Conservation (phyloP, 2,329 filamentous ascomycete species). For the Diaporthe sp. region DNA sequence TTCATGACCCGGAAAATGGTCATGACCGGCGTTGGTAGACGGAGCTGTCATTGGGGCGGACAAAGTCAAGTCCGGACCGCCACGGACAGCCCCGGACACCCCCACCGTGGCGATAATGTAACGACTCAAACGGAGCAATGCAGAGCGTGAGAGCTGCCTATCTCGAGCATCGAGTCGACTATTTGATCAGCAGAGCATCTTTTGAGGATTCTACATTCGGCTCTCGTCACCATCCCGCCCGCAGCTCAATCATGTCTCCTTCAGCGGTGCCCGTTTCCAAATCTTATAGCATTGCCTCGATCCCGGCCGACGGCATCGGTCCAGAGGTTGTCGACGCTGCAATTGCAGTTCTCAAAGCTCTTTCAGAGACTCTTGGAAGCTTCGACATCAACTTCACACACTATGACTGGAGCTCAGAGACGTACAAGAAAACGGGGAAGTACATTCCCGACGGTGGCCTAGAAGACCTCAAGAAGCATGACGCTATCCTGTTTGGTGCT, state of each 20-base stretch:
- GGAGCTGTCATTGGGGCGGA: background rate
- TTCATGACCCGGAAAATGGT: background rate
- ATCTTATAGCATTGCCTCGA: background rate
- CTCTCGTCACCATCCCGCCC: background rate
- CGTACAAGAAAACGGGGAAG: constrained; percentile 73
- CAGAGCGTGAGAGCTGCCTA: background rate
- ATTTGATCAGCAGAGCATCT: background rate
- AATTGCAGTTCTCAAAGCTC: constrained; percentile 69
- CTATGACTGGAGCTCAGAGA: constrained; percentile 78
- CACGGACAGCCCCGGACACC: background rate
- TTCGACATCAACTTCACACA: constrained; percentile 72
- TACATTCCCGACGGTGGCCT: constrained; percentile 74
- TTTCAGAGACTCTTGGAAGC: constrained; percentile 63
- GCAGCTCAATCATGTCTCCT: background rate
- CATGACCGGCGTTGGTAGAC: background rate
- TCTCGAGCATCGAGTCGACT: background rate
- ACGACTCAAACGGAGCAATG: background rate
- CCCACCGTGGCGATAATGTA: background rate
- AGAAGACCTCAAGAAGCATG: constrained; percentile 58
- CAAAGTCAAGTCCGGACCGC: constrained; percentile 8
- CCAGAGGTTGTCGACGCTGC: constrained; percentile 72
- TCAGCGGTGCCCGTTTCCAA: background rate
- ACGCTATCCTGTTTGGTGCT: constrained; percentile 49
- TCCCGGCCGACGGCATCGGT: constrained; percentile 43
- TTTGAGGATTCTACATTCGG: background rate